Base-by-base conservation (phyloP, 225 moss, liverwort and hornwort species). In the Sphagnum tenellum region DNA sequence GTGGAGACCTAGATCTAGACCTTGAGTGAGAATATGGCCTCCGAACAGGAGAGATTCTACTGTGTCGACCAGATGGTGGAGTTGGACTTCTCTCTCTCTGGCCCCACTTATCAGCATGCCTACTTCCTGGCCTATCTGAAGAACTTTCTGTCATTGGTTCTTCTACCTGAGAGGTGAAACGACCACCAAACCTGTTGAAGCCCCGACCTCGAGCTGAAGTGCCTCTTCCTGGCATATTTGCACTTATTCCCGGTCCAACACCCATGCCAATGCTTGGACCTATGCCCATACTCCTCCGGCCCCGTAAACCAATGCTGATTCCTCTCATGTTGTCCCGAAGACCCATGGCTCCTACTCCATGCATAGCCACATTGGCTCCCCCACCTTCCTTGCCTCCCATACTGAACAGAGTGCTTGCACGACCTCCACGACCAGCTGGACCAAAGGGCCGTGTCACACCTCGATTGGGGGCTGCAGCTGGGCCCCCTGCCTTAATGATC, bases 401-500 rank as follows among this genome's bases (percentile, higher is more conserved):
- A 9, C 1, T 52, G 52, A 6, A 52, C 2, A 52, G 9, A 5
- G 52, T 52, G 52, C 52, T 52, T 9, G 9, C 52, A 52, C 52
- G 52, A 9, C 7, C 7, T 9, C 52, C 52, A 9, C 7, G 7
- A 52, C 7, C 7, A 9, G 9, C 6, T 6, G 52, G 52, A 2
- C 9, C 7, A 29, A 29, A 29, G 29, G 29, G 29, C 29, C 29
- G 29, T 29, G 48, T 48, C 50, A 48, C 9, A 8, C 79, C 74
- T 73, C 91, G 85, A 50, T 83, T 83, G 44, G 88, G 77, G n/a
- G 76, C 74, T 55, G 80, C 78, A 48, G 64, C 70, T 67, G 85
- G 79, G 58, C 68, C 77, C 54, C 87, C 91, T 54, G 98, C 88
- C 70, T 90, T 98, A 50, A 90, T 98, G 51, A 98, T 80, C 12